Evolutionary conservation across 2,329 filamentous ascomycete genomes (phyloP).

Genomic region (Sphaerulina musiva): DNA sequence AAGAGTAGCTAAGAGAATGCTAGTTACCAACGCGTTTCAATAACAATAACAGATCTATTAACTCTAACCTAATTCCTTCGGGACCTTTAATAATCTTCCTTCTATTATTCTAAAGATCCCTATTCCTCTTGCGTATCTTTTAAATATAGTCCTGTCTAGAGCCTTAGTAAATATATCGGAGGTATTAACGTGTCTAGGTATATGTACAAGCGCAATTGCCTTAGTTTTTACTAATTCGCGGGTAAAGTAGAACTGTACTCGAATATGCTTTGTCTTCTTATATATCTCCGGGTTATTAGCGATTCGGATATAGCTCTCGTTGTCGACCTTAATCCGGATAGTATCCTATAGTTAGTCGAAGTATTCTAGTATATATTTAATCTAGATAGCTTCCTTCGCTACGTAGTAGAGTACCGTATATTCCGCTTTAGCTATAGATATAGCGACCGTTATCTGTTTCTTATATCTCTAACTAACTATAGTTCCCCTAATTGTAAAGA

Average conservation of each 20-base stretch:
- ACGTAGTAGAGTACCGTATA: background rate
- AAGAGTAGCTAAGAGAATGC: background rate
- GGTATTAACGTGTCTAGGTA: background rate
- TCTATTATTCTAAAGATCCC: background rate
- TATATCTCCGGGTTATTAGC: background rate
- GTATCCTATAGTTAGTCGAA: background rate
- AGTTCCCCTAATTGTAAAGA: background rate
- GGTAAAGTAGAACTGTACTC: background rate
- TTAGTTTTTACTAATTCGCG: background rate
- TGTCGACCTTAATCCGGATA: background rate
- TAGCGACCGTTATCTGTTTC: background rate
- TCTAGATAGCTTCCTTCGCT: background rate
- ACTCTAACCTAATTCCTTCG: too few relatives aligned
- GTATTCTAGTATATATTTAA: background rate
- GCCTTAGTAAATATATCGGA: background rate
- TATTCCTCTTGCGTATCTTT: background rate
- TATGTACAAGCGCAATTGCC: background rate
- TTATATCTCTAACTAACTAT: slow-evolving; percentile 2
- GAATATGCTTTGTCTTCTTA: background rate
- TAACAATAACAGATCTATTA: background rate
- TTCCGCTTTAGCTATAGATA: background rate
- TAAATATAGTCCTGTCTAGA: background rate
- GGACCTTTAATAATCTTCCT: background rate
- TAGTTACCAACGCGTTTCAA: background rate
- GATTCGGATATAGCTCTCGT: background rate